phyloP scores from a whole-genome alignment of 768 basidiomycete genomes.

The Lepiota venenata region DNA sequence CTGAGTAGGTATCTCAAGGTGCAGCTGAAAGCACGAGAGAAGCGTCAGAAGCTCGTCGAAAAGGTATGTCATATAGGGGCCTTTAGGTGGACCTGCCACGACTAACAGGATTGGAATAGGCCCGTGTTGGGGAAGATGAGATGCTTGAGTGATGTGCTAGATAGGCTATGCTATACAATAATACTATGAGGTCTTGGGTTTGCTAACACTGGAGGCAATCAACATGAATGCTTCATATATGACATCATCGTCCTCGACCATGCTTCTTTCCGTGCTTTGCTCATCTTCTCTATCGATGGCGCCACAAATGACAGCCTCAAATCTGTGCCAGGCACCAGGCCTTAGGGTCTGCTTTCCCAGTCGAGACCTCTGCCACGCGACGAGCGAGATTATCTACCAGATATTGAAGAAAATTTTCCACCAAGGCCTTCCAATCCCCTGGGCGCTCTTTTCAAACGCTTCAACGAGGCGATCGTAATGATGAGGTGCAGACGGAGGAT shows the following conservation, averaged over 20 bases:
- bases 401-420: constrained; percentile 83
- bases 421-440: constrained; percentile 77
- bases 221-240: too few species aligned
- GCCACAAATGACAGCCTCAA: too few species aligned
- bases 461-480: constrained; percentile 74
- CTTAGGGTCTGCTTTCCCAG: background rate
- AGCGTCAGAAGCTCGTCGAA: constrained; percentile 63
- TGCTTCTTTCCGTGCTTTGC: too few species aligned
- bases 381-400: constrained; percentile 40
- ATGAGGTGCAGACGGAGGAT: constrained; percentile 67
- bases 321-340: too few species aligned
- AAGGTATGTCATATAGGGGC: constrained; percentile 46
- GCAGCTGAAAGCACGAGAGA: constrained; percentile 77
- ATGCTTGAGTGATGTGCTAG: constrained; percentile 48
- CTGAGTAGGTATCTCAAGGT: constrained; percentile 80
- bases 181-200: background rate
- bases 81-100: background rate
- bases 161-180: background rate
- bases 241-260: too few species aligned
- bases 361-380: background rate
- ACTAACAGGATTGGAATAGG: constrained; percentile 36
- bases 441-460: constrained; percentile 69
- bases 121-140: constrained; percentile 67
- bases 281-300: too few species aligned
- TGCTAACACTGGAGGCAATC: too few species aligned